Percentiles rank a stretch among this genome's conserved stretches.
Conservation (phyloP, 352 stramenopile species). For the Globisporangium nodosum region DNA sequence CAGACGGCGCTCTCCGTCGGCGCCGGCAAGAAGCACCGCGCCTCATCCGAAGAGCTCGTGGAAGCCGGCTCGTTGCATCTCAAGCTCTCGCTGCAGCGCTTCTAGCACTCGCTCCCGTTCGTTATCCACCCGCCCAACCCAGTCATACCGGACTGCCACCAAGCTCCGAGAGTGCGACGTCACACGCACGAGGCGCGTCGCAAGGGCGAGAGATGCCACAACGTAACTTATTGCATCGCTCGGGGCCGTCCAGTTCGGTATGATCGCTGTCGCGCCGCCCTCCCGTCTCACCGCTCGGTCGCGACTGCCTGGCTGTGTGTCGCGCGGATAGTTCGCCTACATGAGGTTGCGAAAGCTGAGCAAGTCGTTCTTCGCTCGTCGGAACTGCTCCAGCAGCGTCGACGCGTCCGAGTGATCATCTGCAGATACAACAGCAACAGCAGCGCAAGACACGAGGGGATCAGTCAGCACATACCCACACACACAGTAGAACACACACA, state of each 20-base stretch:
- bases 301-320: background rate
- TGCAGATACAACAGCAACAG: constrained; percentile 20
- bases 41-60: constrained; percentile 45
- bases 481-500: background rate
- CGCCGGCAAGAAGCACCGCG: constrained; percentile 40
- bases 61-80: constrained; percentile 51
- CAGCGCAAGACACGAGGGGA: background rate
- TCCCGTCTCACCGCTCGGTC: no score
- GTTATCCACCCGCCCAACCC: no score
- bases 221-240: background rate
- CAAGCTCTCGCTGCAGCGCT: constrained; percentile 61
- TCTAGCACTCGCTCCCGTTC: constrained; percentile 16
- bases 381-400: constrained; percentile 65
- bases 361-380: constrained; percentile 65
- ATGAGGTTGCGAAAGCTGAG: constrained; percentile 65
- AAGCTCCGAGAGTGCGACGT: no score
- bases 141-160: no score
- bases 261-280: no score
- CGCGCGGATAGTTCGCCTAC: constrained; percentile 23
- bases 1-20: constrained; percentile 66
- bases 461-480: constrained; percentile 7
- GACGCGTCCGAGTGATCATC: constrained; percentile 56
- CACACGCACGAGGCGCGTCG: no score
- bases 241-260: no score
- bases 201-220: background rate